Evolutionary conservation across 2,329 filamentous ascomycete genomes (phyloP).

Genomic region (Diaporthe velutina): DNA sequence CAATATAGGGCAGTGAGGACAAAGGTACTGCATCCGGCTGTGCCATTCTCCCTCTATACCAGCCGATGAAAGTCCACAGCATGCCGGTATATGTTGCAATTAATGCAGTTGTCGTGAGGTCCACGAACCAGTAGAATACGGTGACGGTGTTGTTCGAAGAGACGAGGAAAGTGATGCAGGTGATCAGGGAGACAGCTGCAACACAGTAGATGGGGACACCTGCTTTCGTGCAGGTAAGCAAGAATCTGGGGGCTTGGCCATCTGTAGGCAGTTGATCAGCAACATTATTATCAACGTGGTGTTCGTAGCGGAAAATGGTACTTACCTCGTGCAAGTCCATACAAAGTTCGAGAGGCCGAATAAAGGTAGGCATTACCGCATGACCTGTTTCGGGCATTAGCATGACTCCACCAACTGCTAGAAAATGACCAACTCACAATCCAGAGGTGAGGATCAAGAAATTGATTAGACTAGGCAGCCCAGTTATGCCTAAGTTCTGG

Average conservation of each 20-base stretch:
- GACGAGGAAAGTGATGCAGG: constrained; percentile 50
- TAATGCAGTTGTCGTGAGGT: constrained; percentile 50
- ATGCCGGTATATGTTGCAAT: constrained; percentile 58
- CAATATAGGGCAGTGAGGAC: constrained; percentile 61
- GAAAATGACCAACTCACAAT: not conserved
- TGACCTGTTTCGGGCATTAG: not conserved
- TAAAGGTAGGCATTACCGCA: constrained; percentile 24
- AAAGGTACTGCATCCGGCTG: constrained; percentile 58
- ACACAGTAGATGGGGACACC: constrained; percentile 56
- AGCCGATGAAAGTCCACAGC: constrained; percentile 56
- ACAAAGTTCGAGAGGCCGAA: constrained; percentile 4
- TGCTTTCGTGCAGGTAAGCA: constrained; percentile 52
- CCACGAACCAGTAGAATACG: constrained; percentile 51
- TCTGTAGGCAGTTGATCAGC: constrained; percentile 45
- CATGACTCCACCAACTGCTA: not conserved
- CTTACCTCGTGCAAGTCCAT: constrained; percentile 21
- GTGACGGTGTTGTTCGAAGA: constrained; percentile 48
- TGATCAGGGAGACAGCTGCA: constrained; percentile 44
- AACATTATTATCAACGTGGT: accelerated
- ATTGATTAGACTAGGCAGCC: constrained; percentile 76
- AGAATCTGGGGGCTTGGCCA: constrained; percentile 56
- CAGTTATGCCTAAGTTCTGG: constrained; percentile 69
- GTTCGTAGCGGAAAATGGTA: too few species aligned
- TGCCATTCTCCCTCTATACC: constrained; percentile 64
- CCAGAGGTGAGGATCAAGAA: constrained; percentile 67